phyloP scores from a whole-genome alignment of 2,329 filamentous ascomycete species.

The Fusarium xyrophilum region DNA sequence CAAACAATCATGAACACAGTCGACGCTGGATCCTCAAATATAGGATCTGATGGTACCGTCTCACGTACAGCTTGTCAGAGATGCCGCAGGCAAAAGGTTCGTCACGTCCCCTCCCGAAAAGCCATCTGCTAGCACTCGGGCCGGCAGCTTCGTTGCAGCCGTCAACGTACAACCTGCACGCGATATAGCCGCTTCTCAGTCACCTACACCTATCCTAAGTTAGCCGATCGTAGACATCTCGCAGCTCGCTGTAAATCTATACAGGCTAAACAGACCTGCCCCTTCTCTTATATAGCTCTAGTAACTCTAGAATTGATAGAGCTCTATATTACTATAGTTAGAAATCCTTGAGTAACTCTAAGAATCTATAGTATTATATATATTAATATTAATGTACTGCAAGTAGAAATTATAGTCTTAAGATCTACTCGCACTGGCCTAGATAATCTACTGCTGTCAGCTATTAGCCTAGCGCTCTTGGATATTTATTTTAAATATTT shows the following conservation, averaged over 20 bases:
- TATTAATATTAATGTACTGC: fast-evolving
- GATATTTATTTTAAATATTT: neutral
- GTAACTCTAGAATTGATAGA: neutral
- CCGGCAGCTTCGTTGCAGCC: neutral
- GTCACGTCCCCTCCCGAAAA: too few relatives aligned
- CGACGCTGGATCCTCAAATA: neutral
- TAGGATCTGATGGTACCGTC: neutral
- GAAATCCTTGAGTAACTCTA: neutral
- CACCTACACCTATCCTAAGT: neutral
- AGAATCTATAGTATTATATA: neutral
- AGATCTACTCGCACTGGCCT: fast-evolving
- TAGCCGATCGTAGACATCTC: neutral
- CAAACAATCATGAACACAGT: neutral
- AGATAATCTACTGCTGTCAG: neutral
- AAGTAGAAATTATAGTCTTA: neutral
- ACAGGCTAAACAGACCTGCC: neutral
- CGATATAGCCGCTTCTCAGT: neutral
- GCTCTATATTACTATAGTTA: neutral
- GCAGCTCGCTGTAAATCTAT: neutral
- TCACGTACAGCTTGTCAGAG: neutral
- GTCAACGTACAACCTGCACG: neutral
- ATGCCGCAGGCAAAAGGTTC: neutral
- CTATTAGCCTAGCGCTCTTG: neutral
- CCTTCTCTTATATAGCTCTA: neutral
- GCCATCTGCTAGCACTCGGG: neutral